Percentiles rank a stretch among this genome's conserved stretches.
Conservation (phyloP, 352 stramenopile genomes). For the Pelagophyceae sp. region DNA sequence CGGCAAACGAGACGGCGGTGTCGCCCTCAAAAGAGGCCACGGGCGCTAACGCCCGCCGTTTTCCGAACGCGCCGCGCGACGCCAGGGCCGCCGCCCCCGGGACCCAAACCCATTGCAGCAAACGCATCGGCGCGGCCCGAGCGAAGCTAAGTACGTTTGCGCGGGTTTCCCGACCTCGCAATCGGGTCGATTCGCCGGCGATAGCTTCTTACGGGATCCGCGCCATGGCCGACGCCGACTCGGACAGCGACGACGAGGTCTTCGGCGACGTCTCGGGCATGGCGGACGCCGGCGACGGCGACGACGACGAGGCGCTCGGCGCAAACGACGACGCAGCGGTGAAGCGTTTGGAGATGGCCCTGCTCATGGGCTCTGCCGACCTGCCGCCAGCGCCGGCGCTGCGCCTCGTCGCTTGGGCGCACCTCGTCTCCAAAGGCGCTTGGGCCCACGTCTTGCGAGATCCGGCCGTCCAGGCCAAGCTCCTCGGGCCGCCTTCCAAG, state of each 20-base stretch:
- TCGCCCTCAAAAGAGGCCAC: too few relatives aligned
- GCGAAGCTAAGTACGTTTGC: too few relatives aligned
- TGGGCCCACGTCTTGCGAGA: slow-evolving; percentile 19
- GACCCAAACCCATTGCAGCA: too few relatives aligned
- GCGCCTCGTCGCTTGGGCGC: neutral
- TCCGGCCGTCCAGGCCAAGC: slow-evolving; percentile 10
- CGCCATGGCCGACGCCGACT: too few relatives aligned
- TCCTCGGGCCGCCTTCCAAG: neutral
- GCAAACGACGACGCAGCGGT: neutral
- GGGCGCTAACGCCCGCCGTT: too few relatives aligned
- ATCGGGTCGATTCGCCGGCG: too few relatives aligned
- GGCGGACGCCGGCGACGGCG: neutral
- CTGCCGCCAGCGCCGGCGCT: neutral
- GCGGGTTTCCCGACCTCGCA: too few relatives aligned
- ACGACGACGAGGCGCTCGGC: neutral
- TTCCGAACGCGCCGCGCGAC: too few relatives aligned
- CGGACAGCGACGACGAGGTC: neutral
- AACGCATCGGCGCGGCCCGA: too few relatives aligned
- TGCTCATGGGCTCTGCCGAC: neutral
- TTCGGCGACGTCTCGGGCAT: neutral
- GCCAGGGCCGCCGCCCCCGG: too few relatives aligned
- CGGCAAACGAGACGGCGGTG: too few relatives aligned
- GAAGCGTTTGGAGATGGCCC: neutral
- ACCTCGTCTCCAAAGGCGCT: neutral
- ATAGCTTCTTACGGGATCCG: too few relatives aligned